Evolutionary conservation across 208 protist species (phyloP).

Genomic region (Wallacemonas collosoma): DNA sequence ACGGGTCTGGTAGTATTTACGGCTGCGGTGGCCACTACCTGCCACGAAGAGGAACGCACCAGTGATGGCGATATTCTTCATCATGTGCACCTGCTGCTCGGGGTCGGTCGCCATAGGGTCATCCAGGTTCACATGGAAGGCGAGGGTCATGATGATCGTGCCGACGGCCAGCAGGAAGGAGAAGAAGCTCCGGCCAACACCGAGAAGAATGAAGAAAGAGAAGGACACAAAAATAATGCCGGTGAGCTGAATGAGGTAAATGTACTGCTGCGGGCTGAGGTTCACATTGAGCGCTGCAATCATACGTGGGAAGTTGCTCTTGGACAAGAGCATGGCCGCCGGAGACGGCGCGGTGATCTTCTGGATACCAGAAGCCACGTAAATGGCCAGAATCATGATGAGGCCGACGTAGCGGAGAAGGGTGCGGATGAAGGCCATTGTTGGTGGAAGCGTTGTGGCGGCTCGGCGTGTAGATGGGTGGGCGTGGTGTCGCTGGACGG

Average conservation of each 20-base stretch:
- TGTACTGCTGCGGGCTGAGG: slow-evolving; percentile 45
- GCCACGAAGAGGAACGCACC: slow-evolving; percentile 79
- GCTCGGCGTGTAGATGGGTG: no score
- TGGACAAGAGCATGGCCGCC: slow-evolving; percentile 47
- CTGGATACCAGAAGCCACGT: slow-evolving; percentile 57
- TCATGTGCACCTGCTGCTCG: slow-evolving; percentile 44
- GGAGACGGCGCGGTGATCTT: slow-evolving; percentile 50
- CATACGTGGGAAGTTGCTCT: slow-evolving; percentile 72
- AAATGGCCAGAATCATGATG: slow-evolving; percentile 50
- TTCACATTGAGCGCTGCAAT: slow-evolving; percentile 24
- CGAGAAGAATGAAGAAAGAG: slow-evolving; percentile 81
- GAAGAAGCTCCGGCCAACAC: slow-evolving; percentile 82
- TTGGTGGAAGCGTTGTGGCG: not conserved
- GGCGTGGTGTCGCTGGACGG: no score
- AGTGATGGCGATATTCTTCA: slow-evolving; percentile 63
- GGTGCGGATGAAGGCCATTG: slow-evolving; percentile 29
- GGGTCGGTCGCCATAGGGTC: slow-evolving; percentile 32
- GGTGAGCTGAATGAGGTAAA: slow-evolving; percentile 48
- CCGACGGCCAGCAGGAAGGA: slow-evolving; percentile 63
- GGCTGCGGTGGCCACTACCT: slow-evolving; percentile 55
- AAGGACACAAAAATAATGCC: slow-evolving; percentile 69
- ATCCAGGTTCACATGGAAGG: slow-evolving; percentile 63
- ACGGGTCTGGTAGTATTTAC: slow-evolving; percentile 30
- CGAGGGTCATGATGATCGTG: slow-evolving; percentile 50
- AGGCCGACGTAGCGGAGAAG: slow-evolving; percentile 70